phyloP scores from a whole-genome alignment of 768 basidiomycete genomes.

The Kwoniella newhampshirensis region DNA sequence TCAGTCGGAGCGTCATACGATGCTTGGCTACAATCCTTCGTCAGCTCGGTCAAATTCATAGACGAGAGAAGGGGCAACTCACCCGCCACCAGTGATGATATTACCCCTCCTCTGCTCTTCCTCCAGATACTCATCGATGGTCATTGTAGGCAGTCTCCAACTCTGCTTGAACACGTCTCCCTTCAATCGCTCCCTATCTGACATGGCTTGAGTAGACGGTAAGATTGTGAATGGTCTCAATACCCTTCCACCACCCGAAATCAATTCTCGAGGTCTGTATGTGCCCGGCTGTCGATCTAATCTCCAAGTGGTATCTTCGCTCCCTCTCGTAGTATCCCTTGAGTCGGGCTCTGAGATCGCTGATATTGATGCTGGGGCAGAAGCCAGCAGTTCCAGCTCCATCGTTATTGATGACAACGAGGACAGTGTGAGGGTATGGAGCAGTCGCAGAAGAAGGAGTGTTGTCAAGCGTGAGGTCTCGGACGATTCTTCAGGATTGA shows the following conservation, averaged over 20 bases:
- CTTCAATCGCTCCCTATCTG: constrained; percentile 71
- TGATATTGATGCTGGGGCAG: constrained; percentile 26
- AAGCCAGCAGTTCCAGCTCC: constrained; percentile 67
- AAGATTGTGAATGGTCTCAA: constrained; percentile 90
- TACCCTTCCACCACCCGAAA: constrained; percentile 78
- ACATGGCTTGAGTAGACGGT: constrained; percentile 61
- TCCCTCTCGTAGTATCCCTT: constrained; percentile 13
- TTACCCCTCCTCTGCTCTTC: constrained; percentile 81
- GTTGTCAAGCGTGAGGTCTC: constrained; percentile 57
- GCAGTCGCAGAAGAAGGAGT: constrained; percentile 70
- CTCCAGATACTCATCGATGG: constrained; percentile 88
- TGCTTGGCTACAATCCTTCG: constrained; percentile 59
- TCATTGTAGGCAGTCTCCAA: constrained; percentile 88
- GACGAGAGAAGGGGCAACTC: constrained; percentile 45
- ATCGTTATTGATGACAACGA: constrained; percentile 69
- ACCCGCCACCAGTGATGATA: constrained; percentile 85
- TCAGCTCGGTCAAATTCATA: constrained; percentile 1
- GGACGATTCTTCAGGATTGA: constrained; percentile 29
- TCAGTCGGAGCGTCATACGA: constrained; percentile 68
- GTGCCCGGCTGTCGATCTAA: constrained; percentile 61
- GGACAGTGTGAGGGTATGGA: constrained; percentile 67
- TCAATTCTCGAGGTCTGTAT: constrained; percentile 56
- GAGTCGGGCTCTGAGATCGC: constrained; percentile 40
- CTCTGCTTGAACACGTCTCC: constrained; percentile 79
- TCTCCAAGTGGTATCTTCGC: constrained; percentile 67